A percentile compares a stretch with the other conserved stretches of the same genome.
Evolutionary conservation across 768 basidiomycete genomes (phyloP).

Genomic region (Antrodiella citrinella): DNA sequence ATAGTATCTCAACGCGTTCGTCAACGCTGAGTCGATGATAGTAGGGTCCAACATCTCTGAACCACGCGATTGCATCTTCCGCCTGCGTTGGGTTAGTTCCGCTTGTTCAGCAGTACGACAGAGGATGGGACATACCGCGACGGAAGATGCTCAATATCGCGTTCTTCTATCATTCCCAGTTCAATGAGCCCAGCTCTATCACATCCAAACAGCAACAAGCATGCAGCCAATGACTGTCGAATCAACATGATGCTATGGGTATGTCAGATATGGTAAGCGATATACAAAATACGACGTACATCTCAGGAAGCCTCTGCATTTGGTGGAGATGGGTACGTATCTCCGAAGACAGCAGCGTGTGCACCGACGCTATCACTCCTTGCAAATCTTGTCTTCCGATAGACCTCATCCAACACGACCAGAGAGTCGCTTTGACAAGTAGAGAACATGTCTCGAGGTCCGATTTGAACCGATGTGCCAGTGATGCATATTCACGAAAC

Average conservation of each 20-base stretch:
- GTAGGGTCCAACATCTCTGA: conserved; percentile 46
- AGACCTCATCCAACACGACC: conserved; percentile 54
- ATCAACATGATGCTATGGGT: conserved; percentile 40
- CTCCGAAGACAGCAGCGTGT: conserved; percentile 33
- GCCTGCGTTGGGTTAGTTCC: conserved; percentile 26
- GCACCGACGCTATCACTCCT: conserved; percentile 37
- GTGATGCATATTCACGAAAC: conserved; percentile 38
- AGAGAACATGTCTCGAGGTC: conserved; percentile 38
- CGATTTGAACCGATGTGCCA: conserved; percentile 30
- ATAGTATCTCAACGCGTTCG: conserved; percentile 46
- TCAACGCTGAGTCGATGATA: conserved; percentile 48
- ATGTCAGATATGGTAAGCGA: neutral
- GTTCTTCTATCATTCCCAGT: conserved; percentile 37
- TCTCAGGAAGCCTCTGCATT: conserved; percentile 20
- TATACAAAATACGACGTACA: conserved; percentile 27
- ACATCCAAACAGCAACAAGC: conserved; percentile 61
- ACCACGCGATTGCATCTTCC: conserved; percentile 36
- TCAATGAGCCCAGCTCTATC: conserved; percentile 39
- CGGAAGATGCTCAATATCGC: conserved; percentile 43
- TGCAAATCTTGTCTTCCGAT: conserved; percentile 55
- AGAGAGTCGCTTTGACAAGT: conserved; percentile 46
- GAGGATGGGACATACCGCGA: conserved; percentile 39
- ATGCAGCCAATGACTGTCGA: conserved; percentile 50
- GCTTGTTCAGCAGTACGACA: neutral
- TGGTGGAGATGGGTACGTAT: conserved; percentile 31